These are phyloP conservation scores for Candida pseudoglaebosa DNA, from an alignment of 805 yeast genomes.

Conservation along the genomic window DNA sequence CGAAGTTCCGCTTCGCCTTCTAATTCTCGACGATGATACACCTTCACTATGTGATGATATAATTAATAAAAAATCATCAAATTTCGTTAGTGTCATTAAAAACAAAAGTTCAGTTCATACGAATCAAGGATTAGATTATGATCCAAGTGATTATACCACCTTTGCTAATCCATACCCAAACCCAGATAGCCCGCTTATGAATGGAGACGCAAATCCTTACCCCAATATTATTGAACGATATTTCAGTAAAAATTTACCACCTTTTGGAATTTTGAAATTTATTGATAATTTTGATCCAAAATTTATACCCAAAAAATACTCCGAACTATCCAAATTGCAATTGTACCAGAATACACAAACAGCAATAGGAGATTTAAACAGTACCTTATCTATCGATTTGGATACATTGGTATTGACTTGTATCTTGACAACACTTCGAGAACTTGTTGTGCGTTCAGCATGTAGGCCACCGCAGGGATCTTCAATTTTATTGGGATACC, in stretches of 20 bases:
- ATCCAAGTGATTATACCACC: slow-evolving; percentile 8
- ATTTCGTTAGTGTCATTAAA: slow-evolving; percentile 18
- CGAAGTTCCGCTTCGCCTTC: slow-evolving; percentile 31
- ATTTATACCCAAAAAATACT: slow-evolving; percentile 32
- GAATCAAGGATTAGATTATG: slow-evolving; percentile 1
- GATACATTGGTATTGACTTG: slow-evolving; percentile 31
- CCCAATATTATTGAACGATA: slow-evolving; percentile 2
- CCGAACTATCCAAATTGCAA: slow-evolving; percentile 32
- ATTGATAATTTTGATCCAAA: slow-evolving; percentile 18
- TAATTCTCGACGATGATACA: slow-evolving; percentile 29
- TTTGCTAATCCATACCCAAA: slow-evolving; percentile 32
- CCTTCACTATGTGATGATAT: slow-evolving; percentile 35
- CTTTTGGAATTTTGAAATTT: slow-evolving; percentile 35
- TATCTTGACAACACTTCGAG: slow-evolving; percentile 29
- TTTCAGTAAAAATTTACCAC: slow-evolving; percentile 33
- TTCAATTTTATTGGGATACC: slow-evolving; percentile 9
- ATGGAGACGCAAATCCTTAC: slow-evolving; percentile 8
- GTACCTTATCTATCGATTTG: slow-evolving; percentile 28
- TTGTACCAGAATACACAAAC: slow-evolving; percentile 27
- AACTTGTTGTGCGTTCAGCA: slow-evolving; percentile 24
- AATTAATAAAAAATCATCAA: slow-evolving; percentile 23
- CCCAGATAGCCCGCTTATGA: slow-evolving; percentile 8
- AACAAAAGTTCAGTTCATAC: neutral
- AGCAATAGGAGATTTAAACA: slow-evolving; percentile 13
- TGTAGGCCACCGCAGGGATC: slow-evolving; percentile 13